These are phyloP conservation scores for Cucurbitaria berberidis DNA, from an alignment of 2,329 filamentous ascomycete genomes.

Conservation along the genomic window DNA sequence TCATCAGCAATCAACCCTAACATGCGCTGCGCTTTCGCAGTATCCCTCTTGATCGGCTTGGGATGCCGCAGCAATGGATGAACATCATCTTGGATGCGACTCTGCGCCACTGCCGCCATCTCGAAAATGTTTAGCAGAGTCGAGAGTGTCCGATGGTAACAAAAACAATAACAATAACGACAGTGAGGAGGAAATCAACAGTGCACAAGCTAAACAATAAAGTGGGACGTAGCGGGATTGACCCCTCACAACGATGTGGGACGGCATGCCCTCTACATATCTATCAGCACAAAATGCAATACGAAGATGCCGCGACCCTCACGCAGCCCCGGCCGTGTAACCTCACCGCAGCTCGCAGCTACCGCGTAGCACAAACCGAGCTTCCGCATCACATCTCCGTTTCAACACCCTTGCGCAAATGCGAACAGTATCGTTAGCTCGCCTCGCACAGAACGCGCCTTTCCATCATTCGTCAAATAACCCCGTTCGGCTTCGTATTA, in stretches of 20 bases:
- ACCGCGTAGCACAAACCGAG: constrained; percentile 25
- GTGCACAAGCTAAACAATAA: constrained; percentile 24
- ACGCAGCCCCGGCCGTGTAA: constrained; percentile 28
- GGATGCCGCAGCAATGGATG: constrained; percentile 34
- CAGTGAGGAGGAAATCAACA: constrained; percentile 10
- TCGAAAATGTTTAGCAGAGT: constrained; percentile 10
- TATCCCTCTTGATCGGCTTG: constrained; percentile 33
- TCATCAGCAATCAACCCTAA: constrained; percentile 31
- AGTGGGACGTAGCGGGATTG: constrained; percentile 17
- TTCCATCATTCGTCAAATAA: constrained; percentile 27
- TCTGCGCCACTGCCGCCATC: constrained; percentile 31
- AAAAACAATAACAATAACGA: constrained; percentile 9
- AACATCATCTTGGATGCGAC: constrained; percentile 22
- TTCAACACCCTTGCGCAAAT: constrained; percentile 29
- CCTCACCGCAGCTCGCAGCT: constrained; percentile 24
- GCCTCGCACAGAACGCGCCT: constrained; percentile 29
- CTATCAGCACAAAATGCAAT: constrained; percentile 29
- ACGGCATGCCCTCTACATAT: constrained; percentile 18
- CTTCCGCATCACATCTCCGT: constrained; percentile 9
- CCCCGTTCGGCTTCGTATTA: constrained; percentile 14
- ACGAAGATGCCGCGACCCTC: constrained; percentile 22
- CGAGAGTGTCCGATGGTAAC: constrained; percentile 6
- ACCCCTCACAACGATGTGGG: constrained; percentile 29
- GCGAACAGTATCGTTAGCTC: constrained; percentile 26
- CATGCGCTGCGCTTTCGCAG: constrained; percentile 37